These are phyloP conservation scores for Tylopilus sp. DNA, from an alignment of 768 basidiomycete species.

Conservation along the genomic window DNA sequence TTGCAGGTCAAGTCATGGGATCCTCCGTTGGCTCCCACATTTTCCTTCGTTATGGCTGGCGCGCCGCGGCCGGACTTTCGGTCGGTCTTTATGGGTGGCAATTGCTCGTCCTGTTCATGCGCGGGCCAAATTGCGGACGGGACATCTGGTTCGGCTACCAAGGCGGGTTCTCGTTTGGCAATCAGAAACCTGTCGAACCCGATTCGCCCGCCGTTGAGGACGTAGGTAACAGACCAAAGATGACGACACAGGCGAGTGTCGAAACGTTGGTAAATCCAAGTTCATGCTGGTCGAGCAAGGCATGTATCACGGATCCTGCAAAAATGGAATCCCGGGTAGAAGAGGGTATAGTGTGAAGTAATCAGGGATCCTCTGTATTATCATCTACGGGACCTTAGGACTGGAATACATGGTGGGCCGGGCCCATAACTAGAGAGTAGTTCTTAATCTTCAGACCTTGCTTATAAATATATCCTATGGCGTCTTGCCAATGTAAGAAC, in stretches of 20 bases:
- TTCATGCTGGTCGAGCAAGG: slow-evolving; percentile 5
- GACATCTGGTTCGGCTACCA: slow-evolving; percentile 58
- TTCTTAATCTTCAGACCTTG: no score
- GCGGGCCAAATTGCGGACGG: slow-evolving; percentile 38
- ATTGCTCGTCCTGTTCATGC: slow-evolving; percentile 33
- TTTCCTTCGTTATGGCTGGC: slow-evolving; percentile 42
- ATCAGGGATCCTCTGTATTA: background rate
- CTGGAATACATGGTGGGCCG: background rate
- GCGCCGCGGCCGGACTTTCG: slow-evolving; percentile 29
- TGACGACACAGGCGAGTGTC: background rate
- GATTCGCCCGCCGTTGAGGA: background rate
- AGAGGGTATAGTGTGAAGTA: background rate
- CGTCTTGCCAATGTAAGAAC: no score
- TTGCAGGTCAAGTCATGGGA: slow-evolving; percentile 41
- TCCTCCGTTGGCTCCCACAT: slow-evolving; percentile 40
- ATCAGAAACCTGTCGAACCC: background rate
- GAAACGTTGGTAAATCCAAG: slow-evolving; percentile 5
- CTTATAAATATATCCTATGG: no score
- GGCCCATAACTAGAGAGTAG: background rate
- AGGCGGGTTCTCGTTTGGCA: slow-evolving; percentile 40
- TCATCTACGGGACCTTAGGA: background rate
- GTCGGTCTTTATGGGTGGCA: slow-evolving; percentile 35
- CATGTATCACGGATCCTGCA: background rate
- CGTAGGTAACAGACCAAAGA: background rate
- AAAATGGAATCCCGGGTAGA: no score